Percentiles rank a stretch among this genome's conserved stretches.
phyloP scores from a whole-genome alignment of 2,329 filamentous ascomycete species.

The Aspergillus intermedius region DNA sequence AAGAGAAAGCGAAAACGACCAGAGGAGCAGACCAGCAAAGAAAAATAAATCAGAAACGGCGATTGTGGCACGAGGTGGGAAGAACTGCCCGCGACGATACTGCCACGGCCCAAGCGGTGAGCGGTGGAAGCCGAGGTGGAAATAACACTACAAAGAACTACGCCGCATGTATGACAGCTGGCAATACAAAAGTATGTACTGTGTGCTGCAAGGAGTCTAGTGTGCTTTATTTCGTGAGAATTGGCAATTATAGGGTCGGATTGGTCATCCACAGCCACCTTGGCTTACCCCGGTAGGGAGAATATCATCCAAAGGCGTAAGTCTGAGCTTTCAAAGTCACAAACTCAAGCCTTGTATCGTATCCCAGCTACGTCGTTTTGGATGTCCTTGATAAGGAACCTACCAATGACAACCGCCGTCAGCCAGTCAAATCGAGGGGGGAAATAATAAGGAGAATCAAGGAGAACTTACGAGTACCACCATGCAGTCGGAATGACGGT shows the following conservation, averaged over 20 bases:
- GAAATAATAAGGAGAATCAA: not conserved
- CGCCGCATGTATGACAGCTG: not conserved
- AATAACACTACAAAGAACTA: not conserved
- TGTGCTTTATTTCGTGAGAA: not conserved
- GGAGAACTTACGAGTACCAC: slow-evolving; percentile 80
- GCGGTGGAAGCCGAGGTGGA: not conserved
- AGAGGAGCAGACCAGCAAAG: slow-evolving; percentile 7
- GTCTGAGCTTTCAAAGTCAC: slow-evolving; percentile 9
- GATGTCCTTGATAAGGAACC: slow-evolving; percentile 80
- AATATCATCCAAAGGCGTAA: slow-evolving; percentile 1
- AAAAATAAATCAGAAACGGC: slow-evolving; percentile 1
- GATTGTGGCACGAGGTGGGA: slow-evolving; percentile 1
- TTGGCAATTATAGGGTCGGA: not conserved
- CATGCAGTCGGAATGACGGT: slow-evolving; percentile 81
- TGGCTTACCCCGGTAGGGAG: not conserved
- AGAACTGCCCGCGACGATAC: slow-evolving; percentile 2
- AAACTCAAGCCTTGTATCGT: slow-evolving; percentile 59
- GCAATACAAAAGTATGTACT: not conserved
- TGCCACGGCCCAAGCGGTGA: slow-evolving; percentile 16
- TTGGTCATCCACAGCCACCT: not conserved
- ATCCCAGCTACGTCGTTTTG: slow-evolving; percentile 71
- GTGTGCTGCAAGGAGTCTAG: not conserved
- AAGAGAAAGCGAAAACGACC: slow-evolving; percentile 8
- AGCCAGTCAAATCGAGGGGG: slow-evolving; percentile 14
- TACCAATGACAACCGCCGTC: slow-evolving; percentile 34